Conservation (phyloP, 1,284 basidiomycete species). For the Cutaneotrichosporon sp. region DNA sequence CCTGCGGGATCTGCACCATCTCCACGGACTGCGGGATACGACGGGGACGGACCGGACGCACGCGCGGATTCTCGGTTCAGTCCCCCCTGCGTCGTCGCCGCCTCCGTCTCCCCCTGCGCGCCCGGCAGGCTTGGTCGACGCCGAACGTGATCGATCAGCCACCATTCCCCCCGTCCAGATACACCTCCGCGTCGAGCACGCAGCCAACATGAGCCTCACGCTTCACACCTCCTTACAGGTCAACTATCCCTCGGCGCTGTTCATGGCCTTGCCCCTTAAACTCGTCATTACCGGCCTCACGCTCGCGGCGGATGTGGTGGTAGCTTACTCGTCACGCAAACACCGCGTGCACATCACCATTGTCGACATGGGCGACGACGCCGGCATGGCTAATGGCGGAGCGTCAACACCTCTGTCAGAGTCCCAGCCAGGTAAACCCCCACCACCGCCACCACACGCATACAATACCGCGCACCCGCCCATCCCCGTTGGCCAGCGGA, state of each 20-base stretch:
- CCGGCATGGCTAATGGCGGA: background rate
- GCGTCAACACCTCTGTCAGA: background rate
- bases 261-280: slow-evolving; percentile 93
- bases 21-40: no score
- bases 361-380: slow-evolving; percentile 53
- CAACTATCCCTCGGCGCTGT: slow-evolving; percentile 88
- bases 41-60: background rate
- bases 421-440: no score
- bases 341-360: slow-evolving; percentile 80
- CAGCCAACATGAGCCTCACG: slow-evolving; percentile 53
- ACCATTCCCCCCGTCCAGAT: slow-evolving; percentile 48
- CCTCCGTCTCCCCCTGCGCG: slow-evolving; percentile 34
- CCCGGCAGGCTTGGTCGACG: slow-evolving; percentile 18
- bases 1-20: no score
- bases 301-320: slow-evolving; percentile 76
- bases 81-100: slow-evolving; percentile 6
- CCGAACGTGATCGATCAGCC: slow-evolving; percentile 5
- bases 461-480: background rate
- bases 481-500: slow-evolving; percentile 64
- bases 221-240: slow-evolving; percentile 90
- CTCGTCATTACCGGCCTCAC: slow-evolving; percentile 82
- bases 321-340: slow-evolving; percentile 80
- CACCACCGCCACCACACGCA: background rate
- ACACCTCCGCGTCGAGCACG: slow-evolving; percentile 48
- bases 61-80: background rate